Percentiles rank a stretch among this genome's conserved stretches.
Evolutionary conservation across 768 basidiomycete species (phyloP).

Genomic region (Strobilomyces confusus): DNA sequence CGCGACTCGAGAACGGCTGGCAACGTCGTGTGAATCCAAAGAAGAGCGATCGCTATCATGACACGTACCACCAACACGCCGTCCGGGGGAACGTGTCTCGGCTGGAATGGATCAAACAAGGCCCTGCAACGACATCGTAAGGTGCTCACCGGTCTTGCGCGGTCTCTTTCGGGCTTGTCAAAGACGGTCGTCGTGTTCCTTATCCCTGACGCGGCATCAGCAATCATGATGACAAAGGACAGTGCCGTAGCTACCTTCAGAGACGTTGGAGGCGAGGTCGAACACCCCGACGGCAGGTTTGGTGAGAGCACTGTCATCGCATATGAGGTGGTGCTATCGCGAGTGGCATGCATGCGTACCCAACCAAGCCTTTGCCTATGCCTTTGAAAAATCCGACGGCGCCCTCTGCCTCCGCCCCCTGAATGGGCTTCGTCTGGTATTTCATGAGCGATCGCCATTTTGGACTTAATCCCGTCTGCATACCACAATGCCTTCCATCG

Average conservation of each 20-base stretch:
- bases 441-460: conserved; percentile 1
- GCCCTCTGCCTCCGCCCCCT: conserved; percentile 93
- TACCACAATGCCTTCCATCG: conserved; percentile 93
- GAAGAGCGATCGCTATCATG: background rate
- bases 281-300: conserved; percentile 97
- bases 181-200: conserved; percentile 99
- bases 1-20: conserved; percentile 85
- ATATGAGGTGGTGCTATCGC: background rate
- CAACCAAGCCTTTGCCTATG: conserved; percentile 92
- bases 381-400: conserved; percentile 98
- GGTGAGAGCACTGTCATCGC: conserved; percentile 66
- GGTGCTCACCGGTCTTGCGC: conserved; percentile 66
- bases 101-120: conserved; percentile 39
- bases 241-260: conserved; percentile 58
- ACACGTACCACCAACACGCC: conserved; percentile 76
- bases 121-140: background rate
- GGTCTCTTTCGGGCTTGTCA: conserved; percentile 85
- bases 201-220: conserved; percentile 57
- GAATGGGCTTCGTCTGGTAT: conserved; percentile 87
- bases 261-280: conserved; percentile 91
- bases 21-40: background rate
- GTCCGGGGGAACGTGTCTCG: conserved; percentile 82
- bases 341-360: conserved; percentile 43
- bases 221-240: background rate
- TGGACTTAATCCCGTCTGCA: conserved; percentile 20